Evolutionary conservation across 164 flowering plant species (phyloP).

Genomic region (Santalum album): DNA sequence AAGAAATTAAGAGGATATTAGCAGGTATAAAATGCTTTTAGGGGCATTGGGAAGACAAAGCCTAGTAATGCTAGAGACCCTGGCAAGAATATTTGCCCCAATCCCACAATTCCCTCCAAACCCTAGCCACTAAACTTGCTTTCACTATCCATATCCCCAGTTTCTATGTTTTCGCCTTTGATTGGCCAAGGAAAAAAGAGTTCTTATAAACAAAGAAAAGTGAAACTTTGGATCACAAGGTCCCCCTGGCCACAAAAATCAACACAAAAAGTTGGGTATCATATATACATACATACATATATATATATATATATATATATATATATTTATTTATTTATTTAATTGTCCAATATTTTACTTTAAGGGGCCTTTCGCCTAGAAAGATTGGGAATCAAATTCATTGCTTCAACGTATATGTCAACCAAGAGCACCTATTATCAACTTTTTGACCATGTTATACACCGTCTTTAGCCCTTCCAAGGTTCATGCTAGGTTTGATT

Average conservation of each 20-base stretch:
- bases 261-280: neutral
- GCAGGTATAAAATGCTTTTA: neutral
- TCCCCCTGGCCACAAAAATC: neutral
- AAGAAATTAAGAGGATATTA: neutral
- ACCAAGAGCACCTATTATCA: slow-evolving; percentile 11
- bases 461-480: neutral
- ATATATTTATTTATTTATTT: neutral
- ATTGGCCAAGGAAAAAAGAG: slow-evolving; percentile 4
- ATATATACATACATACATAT: no score
- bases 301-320: no score
- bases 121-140: neutral
- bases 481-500: neutral
- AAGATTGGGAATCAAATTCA: slow-evolving; percentile 18
- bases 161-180: slow-evolving; percentile 1
- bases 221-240: slow-evolving; percentile 1
- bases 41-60: neutral
- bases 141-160: slow-evolving; percentile 3
- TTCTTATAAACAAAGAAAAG: slow-evolving; percentile 5
- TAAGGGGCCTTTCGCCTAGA: slow-evolving; percentile 1
- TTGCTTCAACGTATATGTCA: slow-evolving; percentile 20
- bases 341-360: neutral
- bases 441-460: slow-evolving; percentile 28
- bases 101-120: neutral
- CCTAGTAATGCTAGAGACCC: neutral
- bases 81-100: neutral